Evolutionary conservation across 352 stramenopile species (phyloP), one percentile per base, ranked within the genome.

Genomic region (Phytophthora quininea): DNA sequence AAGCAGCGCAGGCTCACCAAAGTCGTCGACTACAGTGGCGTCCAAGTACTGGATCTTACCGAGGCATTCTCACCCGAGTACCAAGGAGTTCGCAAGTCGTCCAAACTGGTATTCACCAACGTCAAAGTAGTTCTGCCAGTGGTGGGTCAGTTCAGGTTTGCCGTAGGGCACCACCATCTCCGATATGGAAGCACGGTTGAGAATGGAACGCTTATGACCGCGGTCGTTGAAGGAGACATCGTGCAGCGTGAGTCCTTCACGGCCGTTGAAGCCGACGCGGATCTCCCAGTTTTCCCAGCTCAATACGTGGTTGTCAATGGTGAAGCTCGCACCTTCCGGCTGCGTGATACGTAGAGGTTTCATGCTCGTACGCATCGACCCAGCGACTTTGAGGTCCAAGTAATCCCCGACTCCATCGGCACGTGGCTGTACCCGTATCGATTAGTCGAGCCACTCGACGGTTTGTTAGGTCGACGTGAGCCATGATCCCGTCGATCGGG

Each of bases 11-110:
- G 81, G 80, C 40, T 89, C 62, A 15, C 87, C 80, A 3, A 75
- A 58, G 35, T 81, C 72, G 73, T 93, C 78, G 15, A 72, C 82
- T 24, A 94, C 61, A n/a, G 62, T 75, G 12, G 79, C 84, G 56
- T 96, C 84, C 40, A 96, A 82, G 66, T 94, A 96, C 61, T 92
- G 80, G 66, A 94, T 94, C 64, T 90, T 73, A 10, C 88, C 88
- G 8, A 93, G 71, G 57, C 86, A 96, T 67, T 96, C 88, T 35
- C 88, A 94, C 29, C 88, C 88, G 11, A 95, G 76, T 53, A 86
- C 74, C 4, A 91, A 68, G 31, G 77, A 89, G 67, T 91, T 92
- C 12, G 84, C 74, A 48, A 87, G 88, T 37, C 77, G 85, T 3
- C 86, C 84, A 32, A 90, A 78, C 54, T 86, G 80, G 60, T 88